Conservation (phyloP, 164 flowering plant genomes). For the Vitis riparia region DNA sequence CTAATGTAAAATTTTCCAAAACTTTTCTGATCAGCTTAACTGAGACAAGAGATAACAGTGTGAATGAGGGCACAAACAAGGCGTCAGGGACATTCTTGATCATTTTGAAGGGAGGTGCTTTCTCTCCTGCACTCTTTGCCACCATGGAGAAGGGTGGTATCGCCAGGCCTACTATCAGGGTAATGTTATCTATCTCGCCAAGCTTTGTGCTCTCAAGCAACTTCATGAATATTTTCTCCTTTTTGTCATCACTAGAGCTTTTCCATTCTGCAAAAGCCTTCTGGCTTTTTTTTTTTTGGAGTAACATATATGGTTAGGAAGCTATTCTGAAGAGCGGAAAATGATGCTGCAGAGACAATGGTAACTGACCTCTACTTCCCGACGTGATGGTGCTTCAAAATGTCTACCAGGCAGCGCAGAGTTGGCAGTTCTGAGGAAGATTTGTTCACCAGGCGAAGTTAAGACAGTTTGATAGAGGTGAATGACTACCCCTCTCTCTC, state of each 20-base stretch:
- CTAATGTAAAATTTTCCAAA: too few species aligned
- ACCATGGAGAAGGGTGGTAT: constrained; percentile 81
- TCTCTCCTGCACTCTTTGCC: constrained; percentile 66
- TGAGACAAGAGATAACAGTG: constrained; percentile 44
- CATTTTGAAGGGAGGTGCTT: constrained; percentile 41
- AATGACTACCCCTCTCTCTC: too few species aligned
- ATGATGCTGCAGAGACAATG: neutral
- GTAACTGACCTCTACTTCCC: constrained; percentile 41
- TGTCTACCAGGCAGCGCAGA: constrained; percentile 77
- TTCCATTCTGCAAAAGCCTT: constrained; percentile 37
- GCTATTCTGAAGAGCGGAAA: neutral
- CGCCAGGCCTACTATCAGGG: constrained; percentile 48
- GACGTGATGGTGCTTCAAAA: constrained; percentile 49
- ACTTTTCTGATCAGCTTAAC: constrained; percentile 2
- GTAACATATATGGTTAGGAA: neutral
- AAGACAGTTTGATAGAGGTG: neutral
- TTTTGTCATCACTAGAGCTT: constrained; percentile 8
- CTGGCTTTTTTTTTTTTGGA: constrained; percentile 21
- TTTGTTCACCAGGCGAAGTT: neutral
- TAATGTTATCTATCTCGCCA: constrained; percentile 39
- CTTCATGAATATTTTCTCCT: constrained; percentile 29
- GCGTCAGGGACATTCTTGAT: constrained; percentile 67
- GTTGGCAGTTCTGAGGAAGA: constrained; percentile 47
- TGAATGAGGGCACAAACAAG: constrained; percentile 64
- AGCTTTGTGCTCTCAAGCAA: constrained; percentile 42